Evolutionary conservation across 164 flowering plant genomes (phyloP).

Genomic region (Sedum album): DNA sequence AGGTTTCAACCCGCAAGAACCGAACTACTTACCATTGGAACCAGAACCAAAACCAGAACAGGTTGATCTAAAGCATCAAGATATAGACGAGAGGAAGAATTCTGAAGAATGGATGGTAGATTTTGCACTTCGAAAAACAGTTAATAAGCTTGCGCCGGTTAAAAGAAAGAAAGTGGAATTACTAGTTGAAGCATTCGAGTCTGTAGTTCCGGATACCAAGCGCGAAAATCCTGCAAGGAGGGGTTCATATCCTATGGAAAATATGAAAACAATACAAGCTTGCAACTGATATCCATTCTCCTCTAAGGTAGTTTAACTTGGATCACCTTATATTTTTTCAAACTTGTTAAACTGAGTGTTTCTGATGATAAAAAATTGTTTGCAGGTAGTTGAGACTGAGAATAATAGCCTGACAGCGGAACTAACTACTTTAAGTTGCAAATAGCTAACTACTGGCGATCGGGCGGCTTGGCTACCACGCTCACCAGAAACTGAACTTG

Average conservation of each 20-base stretch:
- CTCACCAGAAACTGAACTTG: neutral
- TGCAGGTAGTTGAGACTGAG: neutral
- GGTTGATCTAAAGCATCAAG: conserved; percentile 63
- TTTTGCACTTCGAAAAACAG: conserved; percentile 42
- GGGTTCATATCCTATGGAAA: conserved; percentile 21
- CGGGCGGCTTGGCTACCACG: too few species aligned
- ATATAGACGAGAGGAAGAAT: conserved; percentile 48
- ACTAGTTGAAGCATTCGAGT: conserved; percentile 70
- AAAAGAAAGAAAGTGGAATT: conserved; percentile 55
- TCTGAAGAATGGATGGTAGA: conserved; percentile 81
- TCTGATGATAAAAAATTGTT: neutral
- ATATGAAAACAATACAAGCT: conserved; percentile 40
- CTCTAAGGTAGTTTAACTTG: too few species aligned
- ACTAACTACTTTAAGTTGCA: neutral
- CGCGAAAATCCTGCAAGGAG: conserved; percentile 22
- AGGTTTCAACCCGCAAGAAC: conserved; percentile 52
- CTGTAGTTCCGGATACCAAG: conserved; percentile 38
- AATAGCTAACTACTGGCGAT: neutral
- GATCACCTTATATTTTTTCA: too few species aligned
- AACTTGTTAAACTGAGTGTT: neutral
- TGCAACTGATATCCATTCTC: conserved; percentile 29
- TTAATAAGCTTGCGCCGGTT: conserved; percentile 52
- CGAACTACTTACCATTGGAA: conserved; percentile 35
- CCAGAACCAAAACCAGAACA: conserved; percentile 55
- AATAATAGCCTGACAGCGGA: neutral